Evolutionary conservation across 2,329 filamentous ascomycete species (phyloP), one percentile per base, ranked within the genome.

Genomic region (Neopestalotiopsis clavispora): DNA sequence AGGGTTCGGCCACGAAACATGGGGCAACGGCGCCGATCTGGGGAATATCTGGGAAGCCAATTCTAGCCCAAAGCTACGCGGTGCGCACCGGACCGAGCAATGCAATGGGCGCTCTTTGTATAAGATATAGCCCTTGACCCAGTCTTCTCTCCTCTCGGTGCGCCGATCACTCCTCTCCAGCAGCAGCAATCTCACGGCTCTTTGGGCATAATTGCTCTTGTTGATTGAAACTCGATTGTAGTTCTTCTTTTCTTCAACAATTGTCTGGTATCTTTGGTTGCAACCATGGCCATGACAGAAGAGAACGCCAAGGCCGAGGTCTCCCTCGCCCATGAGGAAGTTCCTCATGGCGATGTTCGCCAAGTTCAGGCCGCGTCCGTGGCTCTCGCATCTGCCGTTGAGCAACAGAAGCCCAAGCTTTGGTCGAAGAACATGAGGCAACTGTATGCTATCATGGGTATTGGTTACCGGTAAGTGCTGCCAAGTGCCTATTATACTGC

Each of bases 371-470:
- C 81, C 28, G 78, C 80, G 20, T 81, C 80, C 42, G 76, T 78
- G 20, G 79, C 78, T 14, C 73, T 81, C 10, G 75, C 75, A 17
- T 78, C 79, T 45, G 79, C 79, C 20, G 68, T 80, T 28, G 78
- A 75, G 3, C 76, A 77, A 67, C 75, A 79, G 73, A 80, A 80
- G 68, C 79, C 79, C 4, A 78, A 74, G 38, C 71, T 78, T 6
- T 75, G 76, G 69, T 80, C 78, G 1, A 69, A 69, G 9, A 76
- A 73, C 70, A 82, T 81, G 79, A 67, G 82, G 10, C 71, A 76
- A 2, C 72, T 82, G 10, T 82, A 81, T 72, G 68, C 76, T 3
- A 81, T 82, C 71, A 81, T 82, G 79, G 75, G 71, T 2, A 71
- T 82, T 64, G 78, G 80, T 17, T 83, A 82, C 68, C 73, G 65